Conservation (phyloP, 176 grass and related monocot species). For the barley (Hordeum vulgare) region DNA sequence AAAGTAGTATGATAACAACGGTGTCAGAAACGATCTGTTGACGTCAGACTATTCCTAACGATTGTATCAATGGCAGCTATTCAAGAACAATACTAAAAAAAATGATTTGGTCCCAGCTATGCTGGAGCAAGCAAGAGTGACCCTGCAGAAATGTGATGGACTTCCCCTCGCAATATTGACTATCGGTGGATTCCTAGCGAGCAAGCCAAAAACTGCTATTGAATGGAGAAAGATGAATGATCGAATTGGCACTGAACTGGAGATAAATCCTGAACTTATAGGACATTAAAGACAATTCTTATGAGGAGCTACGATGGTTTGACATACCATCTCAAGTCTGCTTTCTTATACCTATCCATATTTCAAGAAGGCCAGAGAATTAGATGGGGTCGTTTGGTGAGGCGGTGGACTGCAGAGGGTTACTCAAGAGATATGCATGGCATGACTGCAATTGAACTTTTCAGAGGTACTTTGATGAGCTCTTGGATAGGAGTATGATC, state of each 20-base stretch:
- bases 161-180: conserved; percentile 34
- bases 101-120: no score
- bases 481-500: no score
- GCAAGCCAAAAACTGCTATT: neutral
- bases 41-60: no score
- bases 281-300: neutral
- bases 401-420: conserved; percentile 32
- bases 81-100: no score
- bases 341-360: conserved; percentile 21
- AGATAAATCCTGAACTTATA: neutral
- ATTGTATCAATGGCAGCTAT: no score
- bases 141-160: no score
- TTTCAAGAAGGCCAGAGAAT: conserved; percentile 17
- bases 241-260: neutral
- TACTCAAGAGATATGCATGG: neutral
- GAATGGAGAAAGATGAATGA: conserved; percentile 32
- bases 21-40: no score
- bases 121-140: no score
- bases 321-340: no score
- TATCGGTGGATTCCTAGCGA: conserved; percentile 22
- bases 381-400: neutral
- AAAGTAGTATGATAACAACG: no score
- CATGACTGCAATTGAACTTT: neutral
- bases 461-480: neutral
- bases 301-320: no score